Evolutionary conservation across 768 basidiomycete genomes (phyloP).

Genomic region (Russula abietina): DNA sequence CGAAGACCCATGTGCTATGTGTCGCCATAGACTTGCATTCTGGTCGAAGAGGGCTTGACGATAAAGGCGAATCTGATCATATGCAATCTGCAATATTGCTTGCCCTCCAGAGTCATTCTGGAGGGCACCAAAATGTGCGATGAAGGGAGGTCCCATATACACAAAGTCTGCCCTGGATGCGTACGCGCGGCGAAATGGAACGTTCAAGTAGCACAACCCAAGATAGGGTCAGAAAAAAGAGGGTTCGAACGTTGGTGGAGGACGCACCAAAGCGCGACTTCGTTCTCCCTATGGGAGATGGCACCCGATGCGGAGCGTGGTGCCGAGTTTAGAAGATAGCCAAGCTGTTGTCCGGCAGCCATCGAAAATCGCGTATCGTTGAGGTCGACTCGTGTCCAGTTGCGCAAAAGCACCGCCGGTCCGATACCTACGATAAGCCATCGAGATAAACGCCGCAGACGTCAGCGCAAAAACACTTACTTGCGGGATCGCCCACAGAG

Average conservation of each 20-base stretch:
- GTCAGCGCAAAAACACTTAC: slow-evolving; percentile 26
- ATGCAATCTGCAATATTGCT: slow-evolving; percentile 42
- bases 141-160: slow-evolving; percentile 60
- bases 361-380: slow-evolving; percentile 34
- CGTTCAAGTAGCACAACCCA: not conserved
- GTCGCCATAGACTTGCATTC: slow-evolving; percentile 48
- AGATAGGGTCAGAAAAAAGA: not conserved
- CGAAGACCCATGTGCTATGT: slow-evolving; percentile 43
- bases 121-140: slow-evolving; percentile 58
- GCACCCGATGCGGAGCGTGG: slow-evolving; percentile 47
- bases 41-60: slow-evolving; percentile 44
- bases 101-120: slow-evolving; percentile 34
- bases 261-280: slow-evolving; percentile 50
- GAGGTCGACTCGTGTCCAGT: slow-evolving; percentile 43
- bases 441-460: not conserved
- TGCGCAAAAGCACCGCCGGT: slow-evolving; percentile 45
- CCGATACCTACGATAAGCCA: slow-evolving; percentile 39
- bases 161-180: slow-evolving; percentile 48
- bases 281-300: slow-evolving; percentile 48
- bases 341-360: slow-evolving; percentile 43
- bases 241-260: not conserved
- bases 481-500: slow-evolving; percentile 58
- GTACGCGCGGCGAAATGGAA: not conserved
- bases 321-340: slow-evolving; percentile 41
- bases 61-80: slow-evolving; percentile 53